phyloP scores from a whole-genome alignment of 2,329 filamentous ascomycete genomes.

The Sclerotinia trifoliorum region DNA sequence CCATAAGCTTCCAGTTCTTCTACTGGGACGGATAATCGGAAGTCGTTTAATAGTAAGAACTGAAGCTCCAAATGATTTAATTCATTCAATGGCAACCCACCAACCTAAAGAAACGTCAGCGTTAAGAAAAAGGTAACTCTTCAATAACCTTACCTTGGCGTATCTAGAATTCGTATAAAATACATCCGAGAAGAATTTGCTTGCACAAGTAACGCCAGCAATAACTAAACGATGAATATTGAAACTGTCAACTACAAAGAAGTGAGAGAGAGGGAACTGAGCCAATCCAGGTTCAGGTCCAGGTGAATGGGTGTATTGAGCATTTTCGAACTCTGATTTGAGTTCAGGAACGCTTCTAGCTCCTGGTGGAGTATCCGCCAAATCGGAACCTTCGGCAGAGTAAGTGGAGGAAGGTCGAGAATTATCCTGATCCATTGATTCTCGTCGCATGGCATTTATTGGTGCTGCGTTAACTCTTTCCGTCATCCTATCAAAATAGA shows the following conservation, averaged over 20 bases:
- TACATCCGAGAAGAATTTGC: conserved; percentile 98
- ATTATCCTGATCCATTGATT: conserved; percentile 35
- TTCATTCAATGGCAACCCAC: conserved; percentile 85
- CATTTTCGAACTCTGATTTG: conserved; percentile 32
- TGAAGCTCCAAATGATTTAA: conserved; percentile 95
- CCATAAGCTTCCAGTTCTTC: conserved; percentile 97
- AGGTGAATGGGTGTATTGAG: conserved; percentile 36
- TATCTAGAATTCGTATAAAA: conserved; percentile 99
- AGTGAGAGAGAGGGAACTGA: conserved; percentile 54
- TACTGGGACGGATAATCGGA: conserved; percentile 85
- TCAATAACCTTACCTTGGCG: conserved; percentile 70
- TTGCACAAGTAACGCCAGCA: conserved; percentile 94
- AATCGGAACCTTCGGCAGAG: conserved; percentile 37
- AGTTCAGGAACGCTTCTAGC: conserved; percentile 37
- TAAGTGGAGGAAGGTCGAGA: conserved; percentile 36
- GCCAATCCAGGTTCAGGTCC: conserved; percentile 28
- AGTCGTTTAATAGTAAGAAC: conserved; percentile 93
- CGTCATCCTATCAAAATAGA: conserved; percentile 99
- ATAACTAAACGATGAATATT: conserved; percentile 98
- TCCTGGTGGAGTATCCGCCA: conserved; percentile 35
- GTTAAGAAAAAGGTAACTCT: not conserved
- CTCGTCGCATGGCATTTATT: conserved; percentile 59
- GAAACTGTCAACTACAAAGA: conserved; percentile 97
- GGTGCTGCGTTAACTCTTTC: conserved; percentile 86
- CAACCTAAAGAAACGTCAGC: conserved; percentile 61